Conservation (phyloP, 1,284 basidiomycete species). For the Entoloma clypeatum region DNA sequence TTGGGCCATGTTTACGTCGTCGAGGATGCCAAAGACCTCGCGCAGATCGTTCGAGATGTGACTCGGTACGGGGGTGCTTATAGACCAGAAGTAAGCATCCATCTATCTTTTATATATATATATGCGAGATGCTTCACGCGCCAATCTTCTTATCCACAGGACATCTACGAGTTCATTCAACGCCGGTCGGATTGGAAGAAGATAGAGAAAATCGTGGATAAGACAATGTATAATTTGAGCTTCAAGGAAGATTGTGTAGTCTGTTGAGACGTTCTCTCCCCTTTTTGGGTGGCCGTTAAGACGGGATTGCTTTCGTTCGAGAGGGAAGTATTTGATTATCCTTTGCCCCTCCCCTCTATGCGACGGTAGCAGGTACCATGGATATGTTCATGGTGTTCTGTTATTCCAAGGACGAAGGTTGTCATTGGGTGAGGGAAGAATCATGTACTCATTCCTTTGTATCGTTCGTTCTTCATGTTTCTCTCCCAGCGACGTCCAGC, state of each 20-base stretch:
- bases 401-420: no score
- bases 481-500: no score
- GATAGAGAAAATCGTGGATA: constrained; percentile 93
- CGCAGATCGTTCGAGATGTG: constrained; percentile 92
- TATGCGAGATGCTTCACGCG: constrained; percentile 6
- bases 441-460: no score
- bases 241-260: constrained; percentile 86
- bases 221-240: constrained; percentile 91
- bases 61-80: constrained; percentile 92
- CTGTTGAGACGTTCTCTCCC: constrained; percentile 20
- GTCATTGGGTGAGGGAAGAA: no score
- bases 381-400: no score
- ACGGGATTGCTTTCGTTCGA: no score
- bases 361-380: no score
- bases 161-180: constrained; percentile 92
- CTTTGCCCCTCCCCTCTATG: no score
- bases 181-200: constrained; percentile 94
- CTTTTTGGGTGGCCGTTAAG: neutral
- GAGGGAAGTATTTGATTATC: no score
- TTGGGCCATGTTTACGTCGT: constrained; percentile 93
- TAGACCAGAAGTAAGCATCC: constrained; percentile 72
- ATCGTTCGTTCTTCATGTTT: no score
- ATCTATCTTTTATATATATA: constrained; percentile 15
- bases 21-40: constrained; percentile 89
- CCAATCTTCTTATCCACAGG: constrained; percentile 46